A percentile compares a stretch with the other conserved stretches of the same genome.
These are phyloP conservation scores for Phytophthora citrophthora DNA, from an alignment of 352 stramenopile genomes.

Conservation along the genomic window DNA sequence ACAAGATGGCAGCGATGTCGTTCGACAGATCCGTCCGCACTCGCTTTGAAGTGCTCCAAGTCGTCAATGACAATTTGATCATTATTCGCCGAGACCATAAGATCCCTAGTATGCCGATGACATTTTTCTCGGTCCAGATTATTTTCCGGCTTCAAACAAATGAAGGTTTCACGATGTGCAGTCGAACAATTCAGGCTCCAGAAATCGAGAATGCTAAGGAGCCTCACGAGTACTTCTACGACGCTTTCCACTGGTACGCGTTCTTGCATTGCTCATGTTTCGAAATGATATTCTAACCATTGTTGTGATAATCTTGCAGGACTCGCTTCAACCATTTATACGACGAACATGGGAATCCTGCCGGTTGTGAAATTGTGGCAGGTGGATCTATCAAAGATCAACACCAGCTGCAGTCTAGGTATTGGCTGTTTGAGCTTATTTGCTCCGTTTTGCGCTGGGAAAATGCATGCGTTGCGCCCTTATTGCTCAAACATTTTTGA, in stretches of 20 bases:
- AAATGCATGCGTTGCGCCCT: conserved; percentile 37
- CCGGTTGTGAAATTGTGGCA: conserved; percentile 54
- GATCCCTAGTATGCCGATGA: conserved; percentile 45
- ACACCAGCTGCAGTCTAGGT: conserved; percentile 44
- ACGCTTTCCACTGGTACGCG: conserved; percentile 56
- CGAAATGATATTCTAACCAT: conserved; percentile 1
- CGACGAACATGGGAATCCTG: conserved; percentile 38
- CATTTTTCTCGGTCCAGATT: conserved; percentile 59
- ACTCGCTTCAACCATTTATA: conserved; percentile 57
- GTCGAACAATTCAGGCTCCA: conserved; percentile 55
- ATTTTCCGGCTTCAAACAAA: conserved; percentile 63
- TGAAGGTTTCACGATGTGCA: conserved; percentile 56
- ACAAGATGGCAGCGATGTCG: conserved; percentile 44
- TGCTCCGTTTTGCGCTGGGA: conserved; percentile 69
- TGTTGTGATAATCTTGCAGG: conserved; percentile 20
- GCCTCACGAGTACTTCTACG: conserved; percentile 60
- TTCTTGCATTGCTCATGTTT: background rate
- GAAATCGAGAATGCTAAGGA: conserved; percentile 51
- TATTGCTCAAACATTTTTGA: conserved; percentile 33
- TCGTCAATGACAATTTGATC: conserved; percentile 54
- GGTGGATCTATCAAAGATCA: conserved; percentile 55
- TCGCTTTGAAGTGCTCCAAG: conserved; percentile 53
- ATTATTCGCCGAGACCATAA: conserved; percentile 60
- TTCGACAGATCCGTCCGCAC: conserved; percentile 52
- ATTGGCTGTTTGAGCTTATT: conserved; percentile 72